Percentiles rank a stretch among this genome's conserved stretches.
phyloP scores from a whole-genome alignment of 1,139 yeast genomes.

The Kurtzmaniella natalensis region DNA sequence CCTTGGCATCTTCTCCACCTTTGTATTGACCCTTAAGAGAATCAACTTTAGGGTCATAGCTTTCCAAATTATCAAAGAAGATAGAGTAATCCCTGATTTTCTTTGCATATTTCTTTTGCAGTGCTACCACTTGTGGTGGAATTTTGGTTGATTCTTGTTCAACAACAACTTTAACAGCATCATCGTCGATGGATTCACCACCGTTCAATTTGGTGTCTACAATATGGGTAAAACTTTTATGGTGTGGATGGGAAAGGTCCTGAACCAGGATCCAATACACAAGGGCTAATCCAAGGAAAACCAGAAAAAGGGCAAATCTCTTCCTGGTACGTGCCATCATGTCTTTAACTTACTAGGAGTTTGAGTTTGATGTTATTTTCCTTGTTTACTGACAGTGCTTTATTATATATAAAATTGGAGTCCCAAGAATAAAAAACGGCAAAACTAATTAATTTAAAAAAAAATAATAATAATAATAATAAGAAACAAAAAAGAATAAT shows the following conservation, averaged over 20 bases:
- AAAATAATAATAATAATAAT: no score
- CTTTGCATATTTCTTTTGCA: neutral
- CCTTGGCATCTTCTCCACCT: slow-evolving; percentile 22
- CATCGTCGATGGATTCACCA: no score
- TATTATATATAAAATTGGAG: no score
- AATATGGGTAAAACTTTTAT: neutral
- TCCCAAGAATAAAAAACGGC: no score
- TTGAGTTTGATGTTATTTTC: no score
- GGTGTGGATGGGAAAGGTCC: slow-evolving; percentile 1
- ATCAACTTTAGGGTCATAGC: slow-evolving; percentile 23
- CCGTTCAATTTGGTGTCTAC: no score
- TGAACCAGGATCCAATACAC: neutral
- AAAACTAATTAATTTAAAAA: no score
- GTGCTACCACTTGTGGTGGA: neutral
- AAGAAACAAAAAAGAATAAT: no score
- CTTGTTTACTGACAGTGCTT: no score
- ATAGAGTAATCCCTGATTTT: slow-evolving; percentile 25
- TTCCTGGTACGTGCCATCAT: neutral
- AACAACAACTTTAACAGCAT: no score
- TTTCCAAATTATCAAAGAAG: slow-evolving; percentile 30
- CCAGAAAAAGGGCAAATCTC: neutral
- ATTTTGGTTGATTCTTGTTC: neutral
- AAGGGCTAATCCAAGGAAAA: neutral
- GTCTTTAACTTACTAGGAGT: no score
- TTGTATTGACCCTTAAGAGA: slow-evolving; percentile 34